Percentiles rank a stretch among this genome's conserved stretches.
Conservation (phyloP, 179 eudicot species). For the Silene coronaria region DNA sequence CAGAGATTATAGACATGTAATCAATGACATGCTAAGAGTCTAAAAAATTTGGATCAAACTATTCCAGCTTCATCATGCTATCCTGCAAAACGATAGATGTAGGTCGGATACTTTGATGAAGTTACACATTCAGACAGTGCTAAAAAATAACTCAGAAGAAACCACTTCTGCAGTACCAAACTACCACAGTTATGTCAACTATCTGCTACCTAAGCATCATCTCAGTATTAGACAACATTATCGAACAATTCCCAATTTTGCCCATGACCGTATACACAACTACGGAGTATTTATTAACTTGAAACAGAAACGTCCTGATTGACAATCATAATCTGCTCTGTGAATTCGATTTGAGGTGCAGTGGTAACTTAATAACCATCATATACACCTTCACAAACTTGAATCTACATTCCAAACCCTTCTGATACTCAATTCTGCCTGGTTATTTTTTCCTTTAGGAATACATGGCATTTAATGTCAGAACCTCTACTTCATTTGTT, state of each 20-base stretch:
- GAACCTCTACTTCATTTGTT: background rate
- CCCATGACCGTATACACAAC: background rate
- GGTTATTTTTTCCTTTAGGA: background rate
- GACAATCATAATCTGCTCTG: background rate
- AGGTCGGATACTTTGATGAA: background rate
- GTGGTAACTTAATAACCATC: background rate
- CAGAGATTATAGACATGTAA: slow-evolving; percentile 2
- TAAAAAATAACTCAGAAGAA: background rate
- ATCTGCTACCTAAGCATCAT: background rate
- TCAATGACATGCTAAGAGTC: background rate
- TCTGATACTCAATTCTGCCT: background rate
- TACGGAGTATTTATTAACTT: background rate
- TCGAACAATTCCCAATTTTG: background rate
- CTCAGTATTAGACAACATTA: background rate
- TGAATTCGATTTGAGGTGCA: background rate
- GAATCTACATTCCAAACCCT: background rate
- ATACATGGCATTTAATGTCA: background rate
- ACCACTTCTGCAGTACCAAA: background rate
- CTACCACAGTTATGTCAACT: background rate
- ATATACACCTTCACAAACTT: background rate
- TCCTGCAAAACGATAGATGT: background rate
- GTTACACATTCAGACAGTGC: background rate
- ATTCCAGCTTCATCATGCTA: background rate
- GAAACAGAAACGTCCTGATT: background rate
- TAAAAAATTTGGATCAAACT: no score